Evolutionary conservation across 2,329 filamentous ascomycete species (phyloP), one percentile per base, ranked within the genome.

Genomic region (Cladosporium sp.): DNA sequence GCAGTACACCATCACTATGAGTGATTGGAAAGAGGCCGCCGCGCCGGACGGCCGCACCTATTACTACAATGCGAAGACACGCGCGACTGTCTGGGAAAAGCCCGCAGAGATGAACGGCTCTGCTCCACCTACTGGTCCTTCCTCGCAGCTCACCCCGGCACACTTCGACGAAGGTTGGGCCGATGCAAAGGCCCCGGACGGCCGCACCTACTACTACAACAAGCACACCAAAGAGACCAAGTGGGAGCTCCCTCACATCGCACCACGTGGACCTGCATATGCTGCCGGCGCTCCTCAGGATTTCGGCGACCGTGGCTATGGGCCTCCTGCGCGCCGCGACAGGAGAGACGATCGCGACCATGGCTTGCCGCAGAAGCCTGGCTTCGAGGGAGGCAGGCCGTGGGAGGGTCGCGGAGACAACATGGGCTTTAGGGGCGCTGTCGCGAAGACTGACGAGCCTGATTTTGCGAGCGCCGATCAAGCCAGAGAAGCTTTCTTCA

Each of bases 171-270:
- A 64, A 10, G 66, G 67, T 62, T 99, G 92, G 91, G 94, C 93
- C 69, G 91, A 96, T 74, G 94, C 96, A 70, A 91, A 88, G 24
- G 87, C 90, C 20, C 86, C 91, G 61, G 89, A 90, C 62, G 94
- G 93, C 47, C 86, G 87, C 67, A 90, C 93, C 71, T 99, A 99
- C 75, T 99, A 91, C 67, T 93, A 92, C 74, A 94, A 99, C 73
- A 89, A 87, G 34, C 88, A 95, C 74, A 92, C 90, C 44, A 92
- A 93, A 75, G 83, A 91, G 76, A 97, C 91, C 72, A 91, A 89
- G 32, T 99, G 94, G 94, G 88, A 92, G 68, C 92, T 96, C 82
- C 94, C 94, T 57, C 24, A 36, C 40, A 25, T 51, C 51, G 37
- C 19, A 8, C 55, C 62, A 24, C 58, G 63, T 17, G 61, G 60